Conservation (phyloP, 495 filamentous ascomycete species). For the Oleoguttula mirabilis region DNA sequence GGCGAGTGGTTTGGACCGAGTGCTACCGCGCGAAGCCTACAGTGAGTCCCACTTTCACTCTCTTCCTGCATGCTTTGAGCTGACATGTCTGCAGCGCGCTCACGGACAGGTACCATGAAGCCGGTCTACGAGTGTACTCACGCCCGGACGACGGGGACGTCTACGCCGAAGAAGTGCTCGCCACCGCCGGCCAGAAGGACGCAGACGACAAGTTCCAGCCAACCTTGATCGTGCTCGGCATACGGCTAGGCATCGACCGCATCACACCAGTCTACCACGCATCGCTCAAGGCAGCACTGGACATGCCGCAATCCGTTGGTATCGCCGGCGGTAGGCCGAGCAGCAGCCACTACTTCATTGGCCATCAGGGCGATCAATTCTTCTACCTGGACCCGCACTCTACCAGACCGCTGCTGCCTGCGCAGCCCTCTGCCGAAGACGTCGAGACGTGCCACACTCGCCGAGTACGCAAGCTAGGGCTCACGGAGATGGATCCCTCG, state of each 20-base stretch:
- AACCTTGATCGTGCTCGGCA: conserved; percentile 78
- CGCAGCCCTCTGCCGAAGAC: conserved; percentile 47
- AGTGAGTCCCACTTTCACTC: conserved; percentile 50
- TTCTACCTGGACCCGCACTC: conserved; percentile 95
- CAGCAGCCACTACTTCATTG: conserved; percentile 92
- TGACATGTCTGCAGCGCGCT: conserved; percentile 46
- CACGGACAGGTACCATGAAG: conserved; percentile 43
- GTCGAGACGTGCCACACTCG: conserved; percentile 77
- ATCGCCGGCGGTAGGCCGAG: conserved; percentile 93
- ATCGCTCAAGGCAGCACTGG: conserved; percentile 64
- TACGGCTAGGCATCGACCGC: conserved; percentile 82
- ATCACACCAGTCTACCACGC: conserved; percentile 89
- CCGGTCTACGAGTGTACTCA: conserved; percentile 66
- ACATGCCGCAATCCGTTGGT: conserved; percentile 81
- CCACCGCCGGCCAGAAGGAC: conserved; percentile 52
- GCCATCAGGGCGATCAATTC: conserved; percentile 74
- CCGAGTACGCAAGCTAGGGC: conserved; percentile 65
- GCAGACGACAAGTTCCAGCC: conserved; percentile 50
- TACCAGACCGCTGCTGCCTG: conserved; percentile 56
- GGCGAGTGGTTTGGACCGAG: conserved; percentile 99
- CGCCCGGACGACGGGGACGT: conserved; percentile 85
- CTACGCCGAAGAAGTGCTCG: conserved; percentile 76
- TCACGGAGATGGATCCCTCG: conserved; percentile 93
- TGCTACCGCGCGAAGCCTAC: conserved; percentile 88
- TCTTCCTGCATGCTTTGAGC: background rate